Evolutionary conservation across 1,284 basidiomycete genomes (phyloP).

Genomic region (Ceratobasidium sp.): DNA sequence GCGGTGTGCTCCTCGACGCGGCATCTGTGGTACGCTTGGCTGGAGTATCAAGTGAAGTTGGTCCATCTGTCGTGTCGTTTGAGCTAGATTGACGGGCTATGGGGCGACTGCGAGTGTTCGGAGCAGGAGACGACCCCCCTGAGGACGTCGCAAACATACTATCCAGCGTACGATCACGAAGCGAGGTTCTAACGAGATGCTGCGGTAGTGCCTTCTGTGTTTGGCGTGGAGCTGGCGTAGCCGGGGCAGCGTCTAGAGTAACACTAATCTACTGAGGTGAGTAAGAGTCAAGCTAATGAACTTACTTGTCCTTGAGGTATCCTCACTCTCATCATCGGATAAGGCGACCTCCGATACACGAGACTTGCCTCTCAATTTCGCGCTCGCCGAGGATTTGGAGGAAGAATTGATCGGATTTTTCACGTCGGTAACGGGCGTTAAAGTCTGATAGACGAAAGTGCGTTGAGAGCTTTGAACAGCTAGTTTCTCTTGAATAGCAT

Average conservation of each 20-base stretch:
- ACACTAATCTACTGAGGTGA: no score
- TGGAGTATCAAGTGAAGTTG: slow-evolving; percentile 40
- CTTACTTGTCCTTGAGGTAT: slow-evolving; percentile 7
- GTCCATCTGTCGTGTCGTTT: background rate
- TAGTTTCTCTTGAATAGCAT: slow-evolving; percentile 71
- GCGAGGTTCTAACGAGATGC: slow-evolving; percentile 91
- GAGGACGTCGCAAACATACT: slow-evolving; percentile 70
- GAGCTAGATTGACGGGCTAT: slow-evolving; percentile 56
- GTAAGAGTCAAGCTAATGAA: background rate
- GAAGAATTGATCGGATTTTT: background rate
- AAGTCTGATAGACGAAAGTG: slow-evolving; percentile 77
- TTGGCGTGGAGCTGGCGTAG: slow-evolving; percentile 47
- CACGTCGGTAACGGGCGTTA: slow-evolving; percentile 28
- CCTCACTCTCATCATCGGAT: slow-evolving; percentile 21
- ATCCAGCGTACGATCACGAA: slow-evolving; percentile 87
- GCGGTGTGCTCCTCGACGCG: background rate
- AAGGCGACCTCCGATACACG: no score
- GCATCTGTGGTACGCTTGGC: slow-evolving; percentile 41
- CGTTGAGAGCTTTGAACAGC: slow-evolving; percentile 69
- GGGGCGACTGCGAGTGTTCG: background rate
- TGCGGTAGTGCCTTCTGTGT: slow-evolving; percentile 71
- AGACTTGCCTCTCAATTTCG: slow-evolving; percentile 49
- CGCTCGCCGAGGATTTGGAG: background rate
- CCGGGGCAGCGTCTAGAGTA: slow-evolving; percentile 45
- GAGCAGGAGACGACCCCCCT: slow-evolving; percentile 10